These are phyloP conservation scores for Viola pubescens DNA, from an alignment of 441 rosid genomes.

Conservation along the genomic window DNA sequence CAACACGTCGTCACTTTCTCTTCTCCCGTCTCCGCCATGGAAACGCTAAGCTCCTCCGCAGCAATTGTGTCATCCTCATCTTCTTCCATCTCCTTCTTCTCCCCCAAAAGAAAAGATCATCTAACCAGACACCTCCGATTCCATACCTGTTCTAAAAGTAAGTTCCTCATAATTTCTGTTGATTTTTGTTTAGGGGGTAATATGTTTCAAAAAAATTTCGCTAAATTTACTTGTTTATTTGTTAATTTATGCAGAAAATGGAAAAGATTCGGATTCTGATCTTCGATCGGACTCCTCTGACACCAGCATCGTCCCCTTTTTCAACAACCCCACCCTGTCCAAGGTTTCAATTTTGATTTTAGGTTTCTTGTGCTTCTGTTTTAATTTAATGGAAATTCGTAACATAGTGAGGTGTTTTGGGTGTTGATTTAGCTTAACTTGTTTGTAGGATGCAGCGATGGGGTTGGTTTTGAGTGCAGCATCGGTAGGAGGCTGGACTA, in stretches of 20 bases:
- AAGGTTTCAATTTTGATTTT: slow-evolving; percentile 24
- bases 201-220: not conserved
- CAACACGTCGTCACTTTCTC: not conserved
- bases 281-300: slow-evolving; percentile 46
- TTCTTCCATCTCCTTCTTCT: slow-evolving; percentile 52
- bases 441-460: slow-evolving; percentile 69
- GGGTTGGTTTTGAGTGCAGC: slow-evolving; percentile 83
- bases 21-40: slow-evolving; percentile 40
- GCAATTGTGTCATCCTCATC: slow-evolving; percentile 49
- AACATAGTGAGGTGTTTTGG: slow-evolving; percentile 9
- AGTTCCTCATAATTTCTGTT: not conserved
- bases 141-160: slow-evolving; percentile 53
- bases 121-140: slow-evolving; percentile 41
- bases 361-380: not conserved
- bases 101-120: slow-evolving; percentile 37
- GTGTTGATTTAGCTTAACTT: too few species aligned
- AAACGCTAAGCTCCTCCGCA: slow-evolving; percentile 52
- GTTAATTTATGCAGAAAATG: slow-evolving; percentile 34
- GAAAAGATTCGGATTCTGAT: slow-evolving; percentile 31
- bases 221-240: not conserved
- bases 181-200: not conserved
- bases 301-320: slow-evolving; percentile 54
- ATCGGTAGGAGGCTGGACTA: slow-evolving; percentile 84
- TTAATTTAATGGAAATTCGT: not conserved
- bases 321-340: slow-evolving; percentile 45